A percentile compares a stretch with the other conserved stretches of the same genome.
Conservation (phyloP, 2,329 filamentous ascomycete genomes). For the Lachnellula hyalina region DNA sequence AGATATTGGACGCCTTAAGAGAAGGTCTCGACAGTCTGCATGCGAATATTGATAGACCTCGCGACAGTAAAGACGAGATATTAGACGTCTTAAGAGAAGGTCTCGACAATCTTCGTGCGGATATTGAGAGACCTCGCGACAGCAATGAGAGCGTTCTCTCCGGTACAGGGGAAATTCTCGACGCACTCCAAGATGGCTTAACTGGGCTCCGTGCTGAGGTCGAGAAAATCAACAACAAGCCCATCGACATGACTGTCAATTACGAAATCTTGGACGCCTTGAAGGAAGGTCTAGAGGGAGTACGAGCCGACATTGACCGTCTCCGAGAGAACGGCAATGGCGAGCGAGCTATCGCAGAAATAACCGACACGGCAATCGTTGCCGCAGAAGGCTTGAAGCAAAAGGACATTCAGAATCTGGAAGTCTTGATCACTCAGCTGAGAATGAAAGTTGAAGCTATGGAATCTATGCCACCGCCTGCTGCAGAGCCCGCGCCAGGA, state of each 20-base stretch:
- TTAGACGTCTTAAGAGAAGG: conserved; percentile 59
- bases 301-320: conserved; percentile 72
- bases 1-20: conserved; percentile 58
- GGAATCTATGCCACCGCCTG: conserved; percentile 48
- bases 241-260: conserved; percentile 74
- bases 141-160: conserved; percentile 27
- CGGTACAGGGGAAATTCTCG: conserved; percentile 82
- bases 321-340: conserved; percentile 56
- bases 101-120: conserved; percentile 67
- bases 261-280: conserved; percentile 87
- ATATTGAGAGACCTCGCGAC: conserved; percentile 54
- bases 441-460: conserved; percentile 79
- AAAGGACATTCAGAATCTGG: conserved; percentile 79
- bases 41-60: conserved; percentile 58
- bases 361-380: conserved; percentile 46
- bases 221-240: conserved; percentile 72
- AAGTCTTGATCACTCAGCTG: conserved; percentile 75
- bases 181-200: conserved; percentile 84
- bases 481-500: conserved; percentile 36
- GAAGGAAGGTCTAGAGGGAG: conserved; percentile 70
- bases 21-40: conserved; percentile 71
- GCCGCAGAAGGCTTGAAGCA: conserved; percentile 52
- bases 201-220: conserved; percentile 71
- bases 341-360: conserved; percentile 44
- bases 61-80: conserved; percentile 54